These are phyloP conservation scores for Stenocarpella maydis DNA, from an alignment of 2,329 filamentous ascomycete species.

Conservation along the genomic window DNA sequence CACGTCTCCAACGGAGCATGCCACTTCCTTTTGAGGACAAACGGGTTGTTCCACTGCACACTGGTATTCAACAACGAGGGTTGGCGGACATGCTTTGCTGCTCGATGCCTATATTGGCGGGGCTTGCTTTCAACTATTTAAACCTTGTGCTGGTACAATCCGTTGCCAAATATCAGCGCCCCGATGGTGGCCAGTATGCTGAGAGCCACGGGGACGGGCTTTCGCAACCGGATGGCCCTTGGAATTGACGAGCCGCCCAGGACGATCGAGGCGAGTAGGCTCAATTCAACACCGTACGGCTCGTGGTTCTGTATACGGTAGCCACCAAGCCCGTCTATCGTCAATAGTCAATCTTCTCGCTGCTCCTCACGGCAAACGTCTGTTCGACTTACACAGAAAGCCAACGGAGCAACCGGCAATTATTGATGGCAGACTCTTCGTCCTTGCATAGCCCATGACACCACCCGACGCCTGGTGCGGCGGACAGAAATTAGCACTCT, in stretches of 20 bases:
- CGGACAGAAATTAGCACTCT: neutral
- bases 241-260: slow-evolving; percentile 87
- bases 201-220: slow-evolving; percentile 84
- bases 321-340: slow-evolving; percentile 76
- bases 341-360: neutral
- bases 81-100: neutral
- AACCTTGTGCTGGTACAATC: slow-evolving; percentile 42
- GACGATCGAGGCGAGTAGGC: slow-evolving; percentile 86
- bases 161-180: slow-evolving; percentile 79
- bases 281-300: slow-evolving; percentile 85
- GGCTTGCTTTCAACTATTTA: neutral
- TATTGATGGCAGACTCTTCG: slow-evolving; percentile 86
- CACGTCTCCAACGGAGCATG: neutral
- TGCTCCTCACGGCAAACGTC: neutral
- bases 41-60: neutral
- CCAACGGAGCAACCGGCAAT: slow-evolving; percentile 87
- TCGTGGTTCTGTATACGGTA: slow-evolving; percentile 79
- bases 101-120: neutral
- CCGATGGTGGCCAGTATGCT: slow-evolving; percentile 83
- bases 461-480: slow-evolving; percentile 74
- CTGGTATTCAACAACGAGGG: neutral
- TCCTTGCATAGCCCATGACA: slow-evolving; percentile 84
- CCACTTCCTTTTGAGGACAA: neutral
- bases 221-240: slow-evolving; percentile 81
- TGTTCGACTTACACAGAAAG: slow-evolving; percentile 58